Percentiles rank a stretch among this genome's conserved stretches.
phyloP scores from a whole-genome alignment of 345 rosid genomes.

The Eucalyptus sp. region DNA sequence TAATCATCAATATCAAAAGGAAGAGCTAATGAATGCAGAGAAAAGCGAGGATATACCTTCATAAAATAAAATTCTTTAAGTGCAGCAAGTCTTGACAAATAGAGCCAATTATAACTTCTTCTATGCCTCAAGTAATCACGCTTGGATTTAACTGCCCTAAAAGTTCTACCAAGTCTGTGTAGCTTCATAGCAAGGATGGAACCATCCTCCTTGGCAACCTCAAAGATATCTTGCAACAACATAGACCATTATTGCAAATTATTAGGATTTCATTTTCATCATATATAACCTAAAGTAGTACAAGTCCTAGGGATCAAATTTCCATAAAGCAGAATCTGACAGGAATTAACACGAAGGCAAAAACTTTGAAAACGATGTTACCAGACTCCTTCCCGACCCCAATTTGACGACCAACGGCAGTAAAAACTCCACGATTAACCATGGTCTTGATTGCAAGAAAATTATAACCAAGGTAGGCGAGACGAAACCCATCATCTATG shows the following conservation, averaged over 20 bases:
- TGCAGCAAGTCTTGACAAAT: constrained; percentile 79
- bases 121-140: constrained; percentile 92
- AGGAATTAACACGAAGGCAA: neutral
- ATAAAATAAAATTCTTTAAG: constrained; percentile 90
- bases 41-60: constrained; percentile 33
- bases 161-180: constrained; percentile 60
- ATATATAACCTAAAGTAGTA: too few relatives aligned
- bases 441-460: constrained; percentile 84
- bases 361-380: constrained; percentile 4
- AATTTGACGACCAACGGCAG: constrained; percentile 78
- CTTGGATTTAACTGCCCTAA: constrained; percentile 93
- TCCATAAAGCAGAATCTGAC: too few relatives aligned
- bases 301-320: too few relatives aligned
- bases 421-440: constrained; percentile 77
- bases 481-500: constrained; percentile 89
- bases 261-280: neutral
- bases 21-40: neutral
- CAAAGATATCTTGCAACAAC: constrained; percentile 51
- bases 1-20: neutral
- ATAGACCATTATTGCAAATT: neutral
- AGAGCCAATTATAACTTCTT: constrained; percentile 77
- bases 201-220: constrained; percentile 80
- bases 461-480: constrained; percentile 88
- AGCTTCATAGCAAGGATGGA: constrained; percentile 82
- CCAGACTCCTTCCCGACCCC: constrained; percentile 98